Evolutionary conservation across 495 filamentous ascomycete species (phyloP).

Genomic region (Aspergillus steynii): DNA sequence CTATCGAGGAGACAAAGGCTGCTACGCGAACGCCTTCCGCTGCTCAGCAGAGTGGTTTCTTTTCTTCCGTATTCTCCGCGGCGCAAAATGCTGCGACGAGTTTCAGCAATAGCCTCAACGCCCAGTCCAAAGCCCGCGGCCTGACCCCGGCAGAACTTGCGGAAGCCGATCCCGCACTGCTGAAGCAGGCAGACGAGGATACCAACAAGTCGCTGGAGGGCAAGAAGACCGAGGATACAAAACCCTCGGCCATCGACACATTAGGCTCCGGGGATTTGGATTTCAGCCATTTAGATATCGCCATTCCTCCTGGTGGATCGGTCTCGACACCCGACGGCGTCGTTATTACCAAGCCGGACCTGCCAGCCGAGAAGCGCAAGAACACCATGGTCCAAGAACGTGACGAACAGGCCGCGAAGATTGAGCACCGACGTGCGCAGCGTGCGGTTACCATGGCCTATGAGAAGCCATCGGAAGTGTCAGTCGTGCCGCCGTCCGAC

Average conservation of each 20-base stretch:
- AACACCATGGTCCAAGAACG: conserved; percentile 39
- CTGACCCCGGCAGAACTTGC: conserved; percentile 24
- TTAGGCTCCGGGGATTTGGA: conserved; percentile 86
- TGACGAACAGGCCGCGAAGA: conserved; percentile 55
- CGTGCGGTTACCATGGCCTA: conserved; percentile 64
- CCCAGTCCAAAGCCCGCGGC: conserved; percentile 40
- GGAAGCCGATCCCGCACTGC: conserved; percentile 27
- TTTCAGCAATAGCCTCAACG: conserved; percentile 79
- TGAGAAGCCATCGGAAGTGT: conserved; percentile 43
- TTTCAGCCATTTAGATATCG: conserved; percentile 70
- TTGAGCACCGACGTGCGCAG: conserved; percentile 58
- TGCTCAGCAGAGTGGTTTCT: conserved; percentile 69
- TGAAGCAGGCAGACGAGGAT: conserved; percentile 28
- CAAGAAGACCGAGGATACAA: conserved; percentile 48
- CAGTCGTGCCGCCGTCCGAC: conserved; percentile 29
- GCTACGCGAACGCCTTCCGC: conserved; percentile 33
- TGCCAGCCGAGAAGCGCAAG: conserved; percentile 36
- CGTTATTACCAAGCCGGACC: conserved; percentile 42
- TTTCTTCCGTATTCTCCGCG: conserved; percentile 87
- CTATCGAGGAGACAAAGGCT: conserved; percentile 59
- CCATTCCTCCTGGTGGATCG: conserved; percentile 38
- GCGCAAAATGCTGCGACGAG: conserved; percentile 93
- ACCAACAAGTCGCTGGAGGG: conserved; percentile 18
- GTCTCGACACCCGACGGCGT: conserved; percentile 41
- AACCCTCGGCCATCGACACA: conserved; percentile 82